These are phyloP conservation scores for Leccinum pachyderme DNA, from an alignment of 1,284 basidiomycete genomes.

Conservation along the genomic window DNA sequence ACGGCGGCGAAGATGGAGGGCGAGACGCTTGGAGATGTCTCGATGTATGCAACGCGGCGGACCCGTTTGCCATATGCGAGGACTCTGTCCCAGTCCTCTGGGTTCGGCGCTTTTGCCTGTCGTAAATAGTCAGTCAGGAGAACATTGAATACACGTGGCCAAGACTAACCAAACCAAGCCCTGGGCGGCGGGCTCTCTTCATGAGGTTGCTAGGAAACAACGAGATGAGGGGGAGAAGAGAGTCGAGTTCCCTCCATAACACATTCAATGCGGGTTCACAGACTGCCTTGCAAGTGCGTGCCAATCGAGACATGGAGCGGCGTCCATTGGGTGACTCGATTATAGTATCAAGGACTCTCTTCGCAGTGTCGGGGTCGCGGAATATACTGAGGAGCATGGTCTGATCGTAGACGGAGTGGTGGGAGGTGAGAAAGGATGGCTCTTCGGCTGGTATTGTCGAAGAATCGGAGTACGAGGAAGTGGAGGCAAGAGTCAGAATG, in stretches of 20 bases:
- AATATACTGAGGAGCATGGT: slow-evolving; percentile 57
- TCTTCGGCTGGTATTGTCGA: slow-evolving; percentile 30
- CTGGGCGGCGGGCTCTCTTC: slow-evolving; percentile 66
- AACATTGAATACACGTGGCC: slow-evolving; percentile 7
- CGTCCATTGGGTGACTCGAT: slow-evolving; percentile 64
- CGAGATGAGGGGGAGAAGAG: slow-evolving; percentile 64
- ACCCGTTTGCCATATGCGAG: slow-evolving; percentile 65
- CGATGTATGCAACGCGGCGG: slow-evolving; percentile 64
- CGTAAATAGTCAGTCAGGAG: slow-evolving; percentile 7
- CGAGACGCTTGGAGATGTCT: slow-evolving; percentile 59
- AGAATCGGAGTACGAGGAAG: slow-evolving; percentile 46
- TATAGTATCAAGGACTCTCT: slow-evolving; percentile 66
- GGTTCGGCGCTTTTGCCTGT: slow-evolving; percentile 58
- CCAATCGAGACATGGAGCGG: slow-evolving; percentile 61
- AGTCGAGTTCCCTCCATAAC: slow-evolving; percentile 76
- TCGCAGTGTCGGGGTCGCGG: slow-evolving; percentile 59
- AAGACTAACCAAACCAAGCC: slow-evolving; percentile 67
- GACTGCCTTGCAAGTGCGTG: slow-evolving; percentile 69
- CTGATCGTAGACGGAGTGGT: slow-evolving; percentile 47
- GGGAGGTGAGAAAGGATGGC: slow-evolving; percentile 34
- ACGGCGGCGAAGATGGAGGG: slow-evolving; percentile 64
- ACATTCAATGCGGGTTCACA: slow-evolving; percentile 69
- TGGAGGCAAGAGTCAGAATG: slow-evolving; percentile 35
- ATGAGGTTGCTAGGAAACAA: slow-evolving; percentile 65
- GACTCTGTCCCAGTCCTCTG: slow-evolving; percentile 65